phyloP scores from a whole-genome alignment of 2,329 filamentous ascomycete genomes.

The Ophiostoma sp. region DNA sequence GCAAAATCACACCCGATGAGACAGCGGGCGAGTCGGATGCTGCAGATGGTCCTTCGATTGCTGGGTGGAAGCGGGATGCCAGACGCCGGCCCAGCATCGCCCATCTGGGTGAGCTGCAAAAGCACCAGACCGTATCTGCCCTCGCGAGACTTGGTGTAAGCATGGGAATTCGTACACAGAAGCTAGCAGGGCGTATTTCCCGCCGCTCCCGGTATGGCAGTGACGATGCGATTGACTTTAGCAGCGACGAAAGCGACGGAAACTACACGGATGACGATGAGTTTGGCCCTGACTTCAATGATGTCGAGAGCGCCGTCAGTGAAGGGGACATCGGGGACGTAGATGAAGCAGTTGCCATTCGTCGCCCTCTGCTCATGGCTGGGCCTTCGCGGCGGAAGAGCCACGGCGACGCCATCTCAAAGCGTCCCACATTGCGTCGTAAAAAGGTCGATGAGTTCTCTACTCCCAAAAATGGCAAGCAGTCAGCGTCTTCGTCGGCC shows the following conservation, averaged over 20 bases:
- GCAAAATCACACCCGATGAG: slow-evolving; percentile 27
- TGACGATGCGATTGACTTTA: slow-evolving; percentile 29
- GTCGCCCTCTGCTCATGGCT: slow-evolving; percentile 24
- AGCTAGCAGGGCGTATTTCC: slow-evolving; percentile 54
- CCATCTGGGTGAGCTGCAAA: slow-evolving; percentile 57
- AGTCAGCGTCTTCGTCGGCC: not conserved
- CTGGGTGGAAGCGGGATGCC: not conserved
- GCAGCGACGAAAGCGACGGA: slow-evolving; percentile 25
- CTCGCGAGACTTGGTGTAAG: slow-evolving; percentile 56
- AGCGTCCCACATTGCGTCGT: slow-evolving; percentile 29
- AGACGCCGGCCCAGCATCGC: slow-evolving; percentile 46
- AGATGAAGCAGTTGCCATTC: slow-evolving; percentile 28
- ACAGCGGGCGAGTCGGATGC: not conserved
- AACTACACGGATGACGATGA: slow-evolving; percentile 23
- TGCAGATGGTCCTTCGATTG: not conserved
- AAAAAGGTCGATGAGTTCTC: slow-evolving; percentile 27
- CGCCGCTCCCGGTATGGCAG: slow-evolving; percentile 35
- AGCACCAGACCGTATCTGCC: slow-evolving; percentile 50
- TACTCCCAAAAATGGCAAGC: slow-evolving; percentile 8
- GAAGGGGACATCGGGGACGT: slow-evolving; percentile 39
- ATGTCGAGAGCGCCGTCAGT: slow-evolving; percentile 38
- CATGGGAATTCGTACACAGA: slow-evolving; percentile 70
- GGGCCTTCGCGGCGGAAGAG: slow-evolving; percentile 34
- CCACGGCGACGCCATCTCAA: slow-evolving; percentile 37
- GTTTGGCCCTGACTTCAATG: slow-evolving; percentile 35